Evolutionary conservation across 23 red algal genomes (phyloP), one percentile per base, ranked within the genome.

Genomic region (Gracilaria gracilis): DNA sequence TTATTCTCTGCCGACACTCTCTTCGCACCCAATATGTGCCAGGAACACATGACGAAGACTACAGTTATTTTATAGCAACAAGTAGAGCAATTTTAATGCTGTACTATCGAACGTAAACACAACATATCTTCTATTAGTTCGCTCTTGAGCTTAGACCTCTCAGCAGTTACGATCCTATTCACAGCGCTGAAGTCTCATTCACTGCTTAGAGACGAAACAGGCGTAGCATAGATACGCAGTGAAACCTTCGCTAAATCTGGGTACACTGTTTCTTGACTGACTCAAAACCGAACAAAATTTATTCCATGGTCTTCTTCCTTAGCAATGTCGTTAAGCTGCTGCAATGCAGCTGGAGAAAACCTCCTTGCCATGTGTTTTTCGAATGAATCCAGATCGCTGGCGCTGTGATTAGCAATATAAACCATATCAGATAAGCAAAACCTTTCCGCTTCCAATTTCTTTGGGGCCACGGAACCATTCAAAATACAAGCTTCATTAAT

Each of bases 111-210:
- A 21, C 58, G 82, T 14, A 70, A 15, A 70, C 23, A 73, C 31
- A 86, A 1, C 31, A 86, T 24, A 57, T 86, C 62, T 3, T 71
- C 58, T 14, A 67, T 17, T 42, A 33, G n/a, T 0, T 71, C 21
- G 42, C 9, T 33, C 35, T 38, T 86, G 25, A 86, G 0, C 6
- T 57, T 19, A 12, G 61, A 36, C 9, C 58, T 6, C 16, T 23
- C 14, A 13, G 46, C 23, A 15, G 59, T 38, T 19, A 86, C 82
- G 20, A 69, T 2, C n/a, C 59, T n/a, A 31, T 51, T 73, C 70
- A 69, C 82, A 32, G 34, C 55, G 40, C 14, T 86, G 46, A 47
- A 86, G 71, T 86, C 53, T 21, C 33, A 31, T 69, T 86, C 82
- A 54, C 82, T 72, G 20, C 19, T 39, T 27, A 0, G 36, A 0